Base-by-base conservation (phyloP, 305 asterid genomes). In the Fraxinus paxiana region DNA sequence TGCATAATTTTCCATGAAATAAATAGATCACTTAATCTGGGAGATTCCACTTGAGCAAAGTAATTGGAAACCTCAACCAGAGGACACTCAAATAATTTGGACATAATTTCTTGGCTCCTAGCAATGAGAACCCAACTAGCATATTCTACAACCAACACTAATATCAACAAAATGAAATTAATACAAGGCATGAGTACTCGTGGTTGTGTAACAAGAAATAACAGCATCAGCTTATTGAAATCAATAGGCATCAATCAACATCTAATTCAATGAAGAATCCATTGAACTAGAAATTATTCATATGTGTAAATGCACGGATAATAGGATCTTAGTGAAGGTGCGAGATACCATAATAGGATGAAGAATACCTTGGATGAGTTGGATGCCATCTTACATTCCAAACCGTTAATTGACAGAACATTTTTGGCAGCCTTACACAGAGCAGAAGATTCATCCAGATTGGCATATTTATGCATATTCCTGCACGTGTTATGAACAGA, bases 331-430 rank as follows among this genome's bases (percentile, higher is more conserved):
- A 67, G 73, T 4, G 38, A 12, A 4, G 37, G 8, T 67, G 30
- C 38, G 15, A 54, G 24, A 54, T 17, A 54, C 24, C 33, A 54
- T 22, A 79, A 63, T 26, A 6, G 28, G 43, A 63, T 46, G 56
- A 79, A 28, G 77, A 69, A 82, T 91, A 97, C 99, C 99, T 97
- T 97, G 2, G 99, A 97, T 48, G 99, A 88, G 82, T 81, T 78
- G 59, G 98, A 87, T 46, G 98, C 85, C 99, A 97, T 94, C 92
- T 94, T 97, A 87, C 97, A 94, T 84, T 97, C 98, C 93, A 97
- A 90, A 77, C 98, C 98, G 65, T 94, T 97, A 86, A 87, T 86
- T 73, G 91, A 86, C 63, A 63, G 79, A 72, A 87, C 92, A 77
- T 88, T 91, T 86, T 93, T 94, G 83, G 92, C 90, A 59, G 93